These are phyloP conservation scores for Podospora conica DNA, from an alignment of 495 filamentous ascomycete genomes.

Conservation along the genomic window DNA sequence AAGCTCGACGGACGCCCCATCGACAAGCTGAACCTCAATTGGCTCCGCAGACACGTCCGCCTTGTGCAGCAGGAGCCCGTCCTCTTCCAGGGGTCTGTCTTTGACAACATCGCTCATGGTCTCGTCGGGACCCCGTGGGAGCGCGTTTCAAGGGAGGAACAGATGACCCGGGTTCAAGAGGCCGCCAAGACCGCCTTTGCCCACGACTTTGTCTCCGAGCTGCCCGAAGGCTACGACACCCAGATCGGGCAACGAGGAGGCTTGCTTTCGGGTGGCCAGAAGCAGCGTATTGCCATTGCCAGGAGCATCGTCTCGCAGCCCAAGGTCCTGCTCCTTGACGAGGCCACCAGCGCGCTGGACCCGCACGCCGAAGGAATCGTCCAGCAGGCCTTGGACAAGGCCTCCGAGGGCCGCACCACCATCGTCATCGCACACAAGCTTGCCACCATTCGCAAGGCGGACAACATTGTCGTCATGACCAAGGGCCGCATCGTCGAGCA, in stretches of 20 bases:
- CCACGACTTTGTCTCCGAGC: conserved; percentile 70
- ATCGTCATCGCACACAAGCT: conserved; percentile 71
- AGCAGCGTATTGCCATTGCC: conserved; percentile 77
- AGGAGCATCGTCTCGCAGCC: conserved; percentile 62
- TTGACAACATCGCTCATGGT: conserved; percentile 72
- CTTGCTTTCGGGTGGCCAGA: conserved; percentile 83
- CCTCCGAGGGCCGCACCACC: conserved; percentile 60
- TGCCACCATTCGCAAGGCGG: conserved; percentile 59
- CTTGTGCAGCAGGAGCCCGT: conserved; percentile 74
- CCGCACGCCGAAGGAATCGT: conserved; percentile 57
- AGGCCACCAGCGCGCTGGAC: conserved; percentile 73
- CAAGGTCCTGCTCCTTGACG: conserved; percentile 73
- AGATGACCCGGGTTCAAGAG: conserved; percentile 59
- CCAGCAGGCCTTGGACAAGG: conserved; percentile 59
- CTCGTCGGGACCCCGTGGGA: conserved; percentile 76
- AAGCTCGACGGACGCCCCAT: conserved; percentile 76
- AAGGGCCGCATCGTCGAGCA: conserved; percentile 52
- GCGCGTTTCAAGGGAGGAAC: conserved; percentile 47
- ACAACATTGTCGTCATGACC: conserved; percentile 64
- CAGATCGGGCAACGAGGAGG: conserved; percentile 88
- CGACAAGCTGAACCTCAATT: conserved; percentile 67
- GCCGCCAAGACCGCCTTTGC: conserved; percentile 86
- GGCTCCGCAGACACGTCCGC: conserved; percentile 80
- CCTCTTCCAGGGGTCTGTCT: conserved; percentile 75
- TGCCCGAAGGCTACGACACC: conserved; percentile 67